Percentiles rank a stretch among this genome's conserved stretches.
Conservation (phyloP, 306 rosid species). For the Cicer yamashitae region DNA sequence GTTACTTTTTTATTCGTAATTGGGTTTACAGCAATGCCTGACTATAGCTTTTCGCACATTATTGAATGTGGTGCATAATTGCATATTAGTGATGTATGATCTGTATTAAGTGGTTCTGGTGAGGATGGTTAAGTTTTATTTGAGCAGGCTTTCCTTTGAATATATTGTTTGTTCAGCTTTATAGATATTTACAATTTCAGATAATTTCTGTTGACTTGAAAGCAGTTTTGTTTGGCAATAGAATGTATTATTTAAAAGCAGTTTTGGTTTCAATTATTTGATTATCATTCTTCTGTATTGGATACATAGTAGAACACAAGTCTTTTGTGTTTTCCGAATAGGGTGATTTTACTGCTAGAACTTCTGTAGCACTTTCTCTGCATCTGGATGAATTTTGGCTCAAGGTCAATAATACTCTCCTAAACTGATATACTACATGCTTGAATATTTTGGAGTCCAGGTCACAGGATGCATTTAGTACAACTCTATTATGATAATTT, state of each 20-base stretch:
- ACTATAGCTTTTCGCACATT: background rate
- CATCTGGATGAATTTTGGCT: conserved; percentile 2
- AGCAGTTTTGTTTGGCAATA: no score
- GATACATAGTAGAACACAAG: background rate
- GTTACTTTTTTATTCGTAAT: background rate
- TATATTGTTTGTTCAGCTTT: background rate
- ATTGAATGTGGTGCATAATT: conserved; percentile 3
- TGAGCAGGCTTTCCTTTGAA: conserved; percentile 14
- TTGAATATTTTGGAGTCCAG: background rate
- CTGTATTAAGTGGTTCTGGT: conserved; percentile 34
- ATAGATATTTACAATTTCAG: conserved; percentile 1
- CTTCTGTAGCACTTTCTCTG: background rate
- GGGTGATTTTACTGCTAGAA: background rate
- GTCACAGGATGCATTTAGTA: conserved; percentile 4
- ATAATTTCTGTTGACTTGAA: background rate
- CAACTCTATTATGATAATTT: conserved; percentile 12
- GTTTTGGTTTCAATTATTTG: background rate
- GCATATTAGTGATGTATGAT: conserved; percentile 7
- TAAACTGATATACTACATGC: background rate
- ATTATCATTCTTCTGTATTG: conserved; percentile 1
- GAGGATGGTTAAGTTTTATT: conserved; percentile 30
- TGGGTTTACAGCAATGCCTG: conserved; percentile 3
- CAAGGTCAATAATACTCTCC: background rate
- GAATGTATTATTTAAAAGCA: conserved; percentile 8
- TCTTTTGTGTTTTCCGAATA: background rate